Base-by-base conservation (phyloP, 1,284 basidiomycete genomes). In the Quambalaria eucalypti region DNA sequence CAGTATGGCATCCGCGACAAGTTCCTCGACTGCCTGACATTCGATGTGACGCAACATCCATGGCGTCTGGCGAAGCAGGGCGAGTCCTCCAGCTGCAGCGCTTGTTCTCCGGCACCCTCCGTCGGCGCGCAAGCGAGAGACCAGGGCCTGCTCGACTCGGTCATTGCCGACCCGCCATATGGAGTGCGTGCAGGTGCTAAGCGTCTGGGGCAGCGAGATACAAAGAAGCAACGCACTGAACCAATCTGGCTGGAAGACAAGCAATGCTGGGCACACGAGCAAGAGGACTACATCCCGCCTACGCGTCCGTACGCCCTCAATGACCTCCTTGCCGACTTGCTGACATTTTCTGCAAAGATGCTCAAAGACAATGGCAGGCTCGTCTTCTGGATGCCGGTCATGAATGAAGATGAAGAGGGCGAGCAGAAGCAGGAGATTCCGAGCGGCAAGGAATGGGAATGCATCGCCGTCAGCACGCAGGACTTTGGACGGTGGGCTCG, bases 111-210 rank as follows among this genome's bases (percentile, higher is more conserved):
- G 19, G 16, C 31, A 9, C n/a, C 31, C 9, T 42, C 42, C n/a
- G 2, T 21, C 42, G 19, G 21, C 7, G 5, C 42, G 3, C 14
- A 12, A 26, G 10, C 4, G 21, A 16, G n/a, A 52, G 12, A 50
- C 1, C 52, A 30, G 1, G 86, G 83, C 2, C 77, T 96, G 12
- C 88, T 99, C 60, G 95, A 99, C 69, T 90, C 92, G 1, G 93
- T 98, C 61, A 80, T 73, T 6, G 65, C 69, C 6, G 71, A 69
- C 48, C 70, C 59, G 30, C 55, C 69, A 85, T 93, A 98, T 75
- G 95, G 93, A 9, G 90, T 98, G 0, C 81, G 95, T 28, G 93
- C 95, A 16, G 95, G 95, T 1, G 95, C 95, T 2, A 98, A 98
- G 76, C 82, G 92, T 31, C 80, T 95, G 1, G 95, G 95, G 0